Percentiles rank a stretch among this genome's conserved stretches.
phyloP scores from a whole-genome alignment of 352 stramenopile genomes.

The Phytophthora idaei region DNA sequence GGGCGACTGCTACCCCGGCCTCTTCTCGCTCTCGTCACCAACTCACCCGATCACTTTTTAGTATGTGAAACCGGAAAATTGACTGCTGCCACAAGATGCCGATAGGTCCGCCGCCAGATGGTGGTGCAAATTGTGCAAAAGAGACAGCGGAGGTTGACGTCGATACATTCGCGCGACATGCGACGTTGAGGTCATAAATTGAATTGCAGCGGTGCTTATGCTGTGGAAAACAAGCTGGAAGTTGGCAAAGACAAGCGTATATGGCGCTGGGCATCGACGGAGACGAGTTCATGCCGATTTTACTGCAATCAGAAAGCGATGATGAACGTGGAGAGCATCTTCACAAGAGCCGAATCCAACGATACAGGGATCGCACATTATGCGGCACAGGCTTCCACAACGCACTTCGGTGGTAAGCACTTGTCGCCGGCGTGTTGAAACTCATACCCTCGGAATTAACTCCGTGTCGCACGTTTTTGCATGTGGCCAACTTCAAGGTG shows the following conservation, averaged over 20 bases:
- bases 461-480: not conserved
- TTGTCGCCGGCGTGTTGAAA: slow-evolving; percentile 14
- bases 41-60: slow-evolving; percentile 9
- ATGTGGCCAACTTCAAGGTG: slow-evolving; percentile 15
- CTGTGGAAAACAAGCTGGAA: too few species aligned
- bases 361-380: too few species aligned
- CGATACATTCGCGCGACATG: slow-evolving; percentile 5
- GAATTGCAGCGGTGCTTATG: too few species aligned
- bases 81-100: slow-evolving; percentile 25
- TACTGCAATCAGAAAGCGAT: too few species aligned
- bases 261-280: too few species aligned
- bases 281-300: too few species aligned
- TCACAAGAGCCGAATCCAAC: too few species aligned
- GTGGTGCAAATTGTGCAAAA: slow-evolving; percentile 21
- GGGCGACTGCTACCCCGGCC: slow-evolving; percentile 6
- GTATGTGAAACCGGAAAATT: slow-evolving; percentile 27
- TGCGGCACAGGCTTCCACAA: not conserved
- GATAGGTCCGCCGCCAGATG: slow-evolving; percentile 12
- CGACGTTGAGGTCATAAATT: not conserved
- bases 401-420: not conserved
- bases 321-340: too few species aligned
- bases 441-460: slow-evolving; percentile 15
- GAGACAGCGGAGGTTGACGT: not conserved
- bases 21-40: slow-evolving; percentile 8
- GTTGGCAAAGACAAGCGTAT: too few species aligned